These are phyloP conservation scores for Chalciporus pseudorubinellus DNA, from an alignment of 768 basidiomycete species.

Conservation along the genomic window DNA sequence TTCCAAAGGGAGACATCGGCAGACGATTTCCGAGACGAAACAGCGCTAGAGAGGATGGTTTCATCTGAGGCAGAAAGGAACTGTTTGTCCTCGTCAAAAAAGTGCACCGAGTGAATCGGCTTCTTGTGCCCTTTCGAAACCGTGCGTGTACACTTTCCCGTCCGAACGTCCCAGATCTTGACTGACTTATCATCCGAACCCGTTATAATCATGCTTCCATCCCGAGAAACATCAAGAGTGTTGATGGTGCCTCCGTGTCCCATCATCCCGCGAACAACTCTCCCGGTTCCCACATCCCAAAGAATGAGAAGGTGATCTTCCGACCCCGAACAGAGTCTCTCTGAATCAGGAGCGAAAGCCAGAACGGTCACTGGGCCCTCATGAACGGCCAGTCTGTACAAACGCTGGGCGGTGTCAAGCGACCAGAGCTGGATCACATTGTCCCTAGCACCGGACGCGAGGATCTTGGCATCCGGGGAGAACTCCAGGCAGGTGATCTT, in stretches of 20 bases:
- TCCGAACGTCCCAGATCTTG: conserved; percentile 16
- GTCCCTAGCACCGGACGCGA: conserved; percentile 22
- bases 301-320: conserved; percentile 22
- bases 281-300: conserved; percentile 22
- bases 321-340: conserved; percentile 21
- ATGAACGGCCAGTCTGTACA: conserved; percentile 15
- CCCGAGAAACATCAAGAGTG: conserved; percentile 13
- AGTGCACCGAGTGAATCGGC: conserved; percentile 5
- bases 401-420: conserved; percentile 5
- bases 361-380: conserved; percentile 18
- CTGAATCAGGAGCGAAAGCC: conserved; percentile 21
- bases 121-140: conserved; percentile 7
- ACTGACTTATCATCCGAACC: conserved; percentile 18
- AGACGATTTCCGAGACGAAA: conserved; percentile 4
- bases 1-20: conserved; percentile 6
- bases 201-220: conserved; percentile 15
- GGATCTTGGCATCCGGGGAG: conserved; percentile 8
- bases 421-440: conserved; percentile 24
- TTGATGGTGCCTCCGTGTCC: conserved; percentile 16
- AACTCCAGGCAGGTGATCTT: conserved; percentile 21
- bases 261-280: conserved; percentile 14
- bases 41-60: background rate
- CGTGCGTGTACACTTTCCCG: conserved; percentile 10
- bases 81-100: conserved; percentile 6
- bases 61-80: conserved; percentile 4